Conservation (phyloP, 331 rosid species). For the Cydonia oblonga region DNA sequence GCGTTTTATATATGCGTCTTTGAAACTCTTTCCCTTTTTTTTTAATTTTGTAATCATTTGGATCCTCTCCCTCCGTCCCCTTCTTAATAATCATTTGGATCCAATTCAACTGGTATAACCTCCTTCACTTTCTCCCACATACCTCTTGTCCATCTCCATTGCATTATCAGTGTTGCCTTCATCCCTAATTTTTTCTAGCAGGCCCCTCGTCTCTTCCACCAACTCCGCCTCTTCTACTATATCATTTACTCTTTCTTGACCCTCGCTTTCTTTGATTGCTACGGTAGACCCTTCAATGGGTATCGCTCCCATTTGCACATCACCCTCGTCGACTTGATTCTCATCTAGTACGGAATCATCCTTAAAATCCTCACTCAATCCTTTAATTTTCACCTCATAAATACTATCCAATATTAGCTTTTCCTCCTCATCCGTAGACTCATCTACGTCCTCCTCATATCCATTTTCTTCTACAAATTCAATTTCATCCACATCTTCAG, state of each 20-base stretch:
- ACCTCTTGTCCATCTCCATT: not conserved
- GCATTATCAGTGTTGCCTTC: conserved; percentile 26
- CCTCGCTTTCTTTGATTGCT: not conserved
- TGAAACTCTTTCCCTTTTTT: too few relatives aligned
- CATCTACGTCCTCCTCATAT: conserved; percentile 4
- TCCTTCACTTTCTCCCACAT: not conserved
- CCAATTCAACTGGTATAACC: too few relatives aligned
- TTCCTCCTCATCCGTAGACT: not conserved
- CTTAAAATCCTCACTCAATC: not conserved
- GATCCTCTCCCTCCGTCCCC: too few relatives aligned
- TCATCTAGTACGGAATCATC: conserved; percentile 4
- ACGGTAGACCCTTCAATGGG: not conserved
- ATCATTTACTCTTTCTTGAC: not conserved
- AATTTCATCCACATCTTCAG: not conserved
- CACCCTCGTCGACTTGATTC: not conserved
- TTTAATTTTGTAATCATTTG: too few relatives aligned
- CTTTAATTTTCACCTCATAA: not conserved
- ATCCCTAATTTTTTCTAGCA: conserved; percentile 38
- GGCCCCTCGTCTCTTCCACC: conserved; percentile 29
- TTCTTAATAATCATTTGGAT: too few relatives aligned
- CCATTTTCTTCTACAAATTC: not conserved
- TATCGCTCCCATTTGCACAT: not conserved
- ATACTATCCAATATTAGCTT: not conserved
- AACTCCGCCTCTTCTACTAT: conserved; percentile 14
- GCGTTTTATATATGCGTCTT: too few relatives aligned